Evolutionary conservation across 352 stramenopile genomes (phyloP).

Genomic region (Pythium brachiatum): DNA sequence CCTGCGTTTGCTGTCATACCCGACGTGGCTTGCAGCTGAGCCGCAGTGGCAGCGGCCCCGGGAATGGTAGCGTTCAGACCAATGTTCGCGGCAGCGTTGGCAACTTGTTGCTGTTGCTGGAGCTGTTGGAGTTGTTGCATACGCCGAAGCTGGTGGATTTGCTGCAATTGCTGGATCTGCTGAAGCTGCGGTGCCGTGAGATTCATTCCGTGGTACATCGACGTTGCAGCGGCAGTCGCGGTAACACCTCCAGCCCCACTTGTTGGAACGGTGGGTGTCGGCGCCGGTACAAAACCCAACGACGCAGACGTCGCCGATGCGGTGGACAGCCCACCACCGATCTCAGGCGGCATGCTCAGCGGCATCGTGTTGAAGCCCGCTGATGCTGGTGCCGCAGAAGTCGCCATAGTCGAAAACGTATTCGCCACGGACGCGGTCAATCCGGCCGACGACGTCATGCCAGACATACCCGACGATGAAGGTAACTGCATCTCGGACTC

Average conservation of each 20-base stretch:
- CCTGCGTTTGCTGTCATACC: neutral
- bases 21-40: constrained; percentile 30
- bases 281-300: constrained; percentile 37
- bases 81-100: constrained; percentile 31
- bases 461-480: constrained; percentile 18
- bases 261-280: constrained; percentile 39
- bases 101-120: constrained; percentile 66
- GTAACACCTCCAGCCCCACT: constrained; percentile 35
- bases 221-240: constrained; percentile 29
- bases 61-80: constrained; percentile 31
- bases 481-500: constrained; percentile 63
- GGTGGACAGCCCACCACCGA: constrained; percentile 35
- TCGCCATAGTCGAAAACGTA: constrained; percentile 17
- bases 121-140: constrained; percentile 73
- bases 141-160: constrained; percentile 80
- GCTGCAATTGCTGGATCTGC: constrained; percentile 84
- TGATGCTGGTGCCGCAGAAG: constrained; percentile 17
- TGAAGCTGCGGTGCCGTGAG: constrained; percentile 72
- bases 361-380: constrained; percentile 51
- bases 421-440: constrained; percentile 23
- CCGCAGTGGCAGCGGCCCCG: constrained; percentile 24
- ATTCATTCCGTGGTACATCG: constrained; percentile 80
- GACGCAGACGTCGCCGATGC: constrained; percentile 31
- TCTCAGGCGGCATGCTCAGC: constrained; percentile 75
- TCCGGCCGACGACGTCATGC: constrained; percentile 33